Conservation (phyloP, 177 flowering plant species). For the Telopea speciosissima region DNA sequence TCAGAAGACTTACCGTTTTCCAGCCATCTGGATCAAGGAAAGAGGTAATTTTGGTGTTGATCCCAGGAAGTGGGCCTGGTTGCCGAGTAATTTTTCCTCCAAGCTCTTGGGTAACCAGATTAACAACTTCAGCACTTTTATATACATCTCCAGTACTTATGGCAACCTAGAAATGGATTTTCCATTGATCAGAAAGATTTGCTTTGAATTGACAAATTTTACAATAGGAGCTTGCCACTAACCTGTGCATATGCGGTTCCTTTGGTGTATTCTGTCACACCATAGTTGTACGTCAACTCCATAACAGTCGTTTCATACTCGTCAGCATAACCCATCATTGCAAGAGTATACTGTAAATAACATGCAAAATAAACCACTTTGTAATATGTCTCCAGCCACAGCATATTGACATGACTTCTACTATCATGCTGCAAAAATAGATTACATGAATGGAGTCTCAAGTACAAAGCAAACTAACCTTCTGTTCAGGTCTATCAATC, state of each 20-base stretch:
- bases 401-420: too few relatives aligned
- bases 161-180: constrained; percentile 53
- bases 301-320: constrained; percentile 75
- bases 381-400: too few relatives aligned
- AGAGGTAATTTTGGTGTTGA: constrained; percentile 80
- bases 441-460: background rate
- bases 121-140: constrained; percentile 81
- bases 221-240: background rate
- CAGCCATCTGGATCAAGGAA: constrained; percentile 98
- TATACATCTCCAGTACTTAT: constrained; percentile 91
- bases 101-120: constrained; percentile 72
- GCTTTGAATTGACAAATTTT: background rate
- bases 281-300: constrained; percentile 90
- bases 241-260: constrained; percentile 99
- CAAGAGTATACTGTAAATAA: constrained; percentile 59
- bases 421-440: too few relatives aligned
- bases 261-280: constrained; percentile 93
- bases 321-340: constrained; percentile 88
- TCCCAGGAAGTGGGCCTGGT: constrained; percentile 89
- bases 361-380: constrained; percentile 7
- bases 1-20: constrained; percentile 68
- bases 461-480: constrained; percentile 35
- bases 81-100: constrained; percentile 94
- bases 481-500: constrained; percentile 66
- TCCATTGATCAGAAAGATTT: constrained; percentile 8